phyloP scores from a whole-genome alignment of 441 rosid species.

The Viola pubescens region DNA sequence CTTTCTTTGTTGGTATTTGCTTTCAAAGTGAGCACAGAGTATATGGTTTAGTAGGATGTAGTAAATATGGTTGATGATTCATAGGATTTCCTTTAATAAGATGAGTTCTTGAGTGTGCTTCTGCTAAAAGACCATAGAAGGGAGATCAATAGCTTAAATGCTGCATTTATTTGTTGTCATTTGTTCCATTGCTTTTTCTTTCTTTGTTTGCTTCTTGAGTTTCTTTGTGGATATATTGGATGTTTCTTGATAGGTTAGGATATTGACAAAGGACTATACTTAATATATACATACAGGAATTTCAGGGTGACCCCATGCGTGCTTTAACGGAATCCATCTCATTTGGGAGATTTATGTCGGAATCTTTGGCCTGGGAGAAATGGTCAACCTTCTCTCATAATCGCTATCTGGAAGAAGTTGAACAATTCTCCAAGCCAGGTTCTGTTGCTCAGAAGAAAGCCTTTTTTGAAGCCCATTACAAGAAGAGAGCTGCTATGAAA shows the following conservation, averaged over 20 bases:
- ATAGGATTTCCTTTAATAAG: background rate
- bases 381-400: slow-evolving; percentile 94
- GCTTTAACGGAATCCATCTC: slow-evolving; percentile 76
- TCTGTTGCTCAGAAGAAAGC: slow-evolving; percentile 92
- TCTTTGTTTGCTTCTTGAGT: background rate
- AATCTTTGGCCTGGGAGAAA: slow-evolving; percentile 79
- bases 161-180: background rate
- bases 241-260: background rate
- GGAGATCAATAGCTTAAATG: background rate
- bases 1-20: background rate
- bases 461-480: slow-evolving; percentile 79
- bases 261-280: background rate
- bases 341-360: slow-evolving; percentile 81
- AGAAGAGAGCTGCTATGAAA: slow-evolving; percentile 62
- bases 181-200: background rate
- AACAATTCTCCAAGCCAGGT: slow-evolving; percentile 79
- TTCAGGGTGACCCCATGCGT: slow-evolving; percentile 52
- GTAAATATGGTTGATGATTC: background rate
- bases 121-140: background rate
- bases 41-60: background rate
- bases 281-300: slow-evolving; percentile 13
- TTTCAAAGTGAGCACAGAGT: background rate
- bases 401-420: slow-evolving; percentile 82
- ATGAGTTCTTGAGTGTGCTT: slow-evolving; percentile 7
- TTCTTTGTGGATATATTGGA: background rate